phyloP scores from a whole-genome alignment of 495 filamentous ascomycete species.

The Neurospora tetrasperma region DNA sequence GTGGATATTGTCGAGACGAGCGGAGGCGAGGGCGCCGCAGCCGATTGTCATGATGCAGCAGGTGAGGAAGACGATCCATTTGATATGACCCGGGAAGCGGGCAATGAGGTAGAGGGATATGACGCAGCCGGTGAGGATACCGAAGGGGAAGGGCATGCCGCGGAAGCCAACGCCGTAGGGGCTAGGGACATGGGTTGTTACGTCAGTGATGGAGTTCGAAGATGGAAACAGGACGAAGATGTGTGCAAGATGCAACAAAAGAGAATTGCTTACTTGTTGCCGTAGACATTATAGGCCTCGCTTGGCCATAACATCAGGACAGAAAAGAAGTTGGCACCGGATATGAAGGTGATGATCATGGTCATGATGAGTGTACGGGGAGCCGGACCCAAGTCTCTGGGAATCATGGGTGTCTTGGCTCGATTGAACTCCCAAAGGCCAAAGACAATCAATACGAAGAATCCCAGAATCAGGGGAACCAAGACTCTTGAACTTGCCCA shows the following conservation, averaged over 20 bases:
- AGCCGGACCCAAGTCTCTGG: constrained; percentile 49
- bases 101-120: constrained; percentile 52
- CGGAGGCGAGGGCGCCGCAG: constrained; percentile 51
- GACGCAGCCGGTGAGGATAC: constrained; percentile 51
- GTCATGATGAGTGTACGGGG: constrained; percentile 54
- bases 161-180: constrained; percentile 56
- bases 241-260: neutral
- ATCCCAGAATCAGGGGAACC: constrained; percentile 49
- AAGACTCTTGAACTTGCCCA: constrained; percentile 33
- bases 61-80: constrained; percentile 50
- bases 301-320: constrained; percentile 67
- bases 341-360: constrained; percentile 62
- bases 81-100: constrained; percentile 50
- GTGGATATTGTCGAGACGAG: constrained; percentile 47
- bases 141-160: constrained; percentile 55
- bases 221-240: too few species aligned
- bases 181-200: neutral
- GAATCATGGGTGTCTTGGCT: constrained; percentile 57
- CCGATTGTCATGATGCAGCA: constrained; percentile 62
- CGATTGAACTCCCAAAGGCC: constrained; percentile 54
- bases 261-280: constrained; percentile 38
- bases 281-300: constrained; percentile 65
- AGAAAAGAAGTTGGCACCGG: constrained; percentile 66
- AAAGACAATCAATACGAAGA: constrained; percentile 44
- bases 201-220: neutral